Evolutionary conservation across 1,284 basidiomycete species (phyloP), one percentile per base, ranked within the genome.

Genomic region (Phellopilus nigrolimitatus): DNA sequence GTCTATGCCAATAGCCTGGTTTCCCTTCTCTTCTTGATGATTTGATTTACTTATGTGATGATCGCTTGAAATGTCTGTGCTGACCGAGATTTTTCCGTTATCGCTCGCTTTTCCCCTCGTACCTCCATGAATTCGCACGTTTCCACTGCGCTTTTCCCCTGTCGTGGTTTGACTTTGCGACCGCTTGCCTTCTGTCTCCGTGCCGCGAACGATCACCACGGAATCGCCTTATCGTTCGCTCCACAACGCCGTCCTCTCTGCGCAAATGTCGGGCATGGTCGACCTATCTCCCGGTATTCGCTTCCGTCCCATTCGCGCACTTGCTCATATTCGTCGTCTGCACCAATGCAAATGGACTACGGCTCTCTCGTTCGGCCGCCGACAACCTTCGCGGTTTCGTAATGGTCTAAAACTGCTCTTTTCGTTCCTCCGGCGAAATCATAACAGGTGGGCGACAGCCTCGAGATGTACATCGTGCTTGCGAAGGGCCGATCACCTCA

Each of bases 401-500:
- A 13, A 15, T 30, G n/a, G 9, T 13, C 21, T 2, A 42, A 22
- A 21, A 13, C 25, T 25, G 10, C 43, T 30, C 13, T 13, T 33
- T 2, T 28, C n/a, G 10, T 19, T 13, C n/a, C 22, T 33, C 6
- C 12, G n/a, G 37, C 3, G 25, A 36, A 22, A 46, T 3, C 7
- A 24, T 13, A 17, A 36, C 57, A 89, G 86, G 93, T 97, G 55
- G 94, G 94, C 49, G 94, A 97, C 66, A 90, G 88, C 3, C 77
- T 97, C 49, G 93, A 97, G 65, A 88, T 95, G 60, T 95, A 86
- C 63, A 76, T 97, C 52, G 84, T 93, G 50, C 75, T 94, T 53
- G 80, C 86, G 30, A 80, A 77, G 61, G 85, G 78, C 33, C 81
- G 84, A 37, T 70, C 74, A 13, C 61, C 82, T 45, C 79, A 82